Evolutionary conservation across 2,329 filamentous ascomycete species (phyloP).

Genomic region (Chaetomium globosum): DNA sequence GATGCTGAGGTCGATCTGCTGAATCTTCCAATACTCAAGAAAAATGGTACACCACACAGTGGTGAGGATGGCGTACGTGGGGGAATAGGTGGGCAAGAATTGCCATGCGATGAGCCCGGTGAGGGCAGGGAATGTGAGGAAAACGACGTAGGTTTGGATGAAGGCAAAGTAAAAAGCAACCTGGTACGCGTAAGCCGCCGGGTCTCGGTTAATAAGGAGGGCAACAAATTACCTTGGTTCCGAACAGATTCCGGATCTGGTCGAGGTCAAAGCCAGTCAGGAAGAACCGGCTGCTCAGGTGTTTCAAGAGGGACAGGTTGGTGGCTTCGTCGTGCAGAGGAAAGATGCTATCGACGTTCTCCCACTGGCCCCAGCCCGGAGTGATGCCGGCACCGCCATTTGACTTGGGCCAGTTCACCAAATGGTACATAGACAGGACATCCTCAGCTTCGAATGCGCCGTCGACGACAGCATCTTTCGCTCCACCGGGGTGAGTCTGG

Average conservation of each 20-base stretch:
- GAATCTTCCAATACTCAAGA: not conserved
- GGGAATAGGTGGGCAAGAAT: constrained; percentile 1
- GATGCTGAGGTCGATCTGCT: constrained; percentile 3
- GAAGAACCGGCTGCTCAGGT: not conserved
- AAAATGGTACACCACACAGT: not conserved
- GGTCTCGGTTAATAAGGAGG: not conserved
- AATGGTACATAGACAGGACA: not conserved
- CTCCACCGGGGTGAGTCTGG: not conserved
- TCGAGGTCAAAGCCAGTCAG: not conserved
- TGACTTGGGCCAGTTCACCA: constrained; percentile 1
- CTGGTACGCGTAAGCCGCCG: not conserved
- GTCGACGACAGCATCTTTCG: not conserved
- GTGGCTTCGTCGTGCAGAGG: not conserved
- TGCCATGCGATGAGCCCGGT: not conserved
- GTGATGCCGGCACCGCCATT: not conserved
- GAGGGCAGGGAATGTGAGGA: constrained; percentile 1
- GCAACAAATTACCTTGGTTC: not conserved
- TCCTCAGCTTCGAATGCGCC: constrained; percentile 8
- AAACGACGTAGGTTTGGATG: not conserved
- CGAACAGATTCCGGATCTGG: not conserved
- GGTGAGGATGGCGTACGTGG: not conserved
- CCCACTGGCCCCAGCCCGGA: not conserved
- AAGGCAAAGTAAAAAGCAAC: not conserved
- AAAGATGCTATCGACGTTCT: not conserved
- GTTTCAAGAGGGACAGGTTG: not conserved